Conservation (phyloP, 1,139 yeast species). For the Saccharomyces hybrid region DNA sequence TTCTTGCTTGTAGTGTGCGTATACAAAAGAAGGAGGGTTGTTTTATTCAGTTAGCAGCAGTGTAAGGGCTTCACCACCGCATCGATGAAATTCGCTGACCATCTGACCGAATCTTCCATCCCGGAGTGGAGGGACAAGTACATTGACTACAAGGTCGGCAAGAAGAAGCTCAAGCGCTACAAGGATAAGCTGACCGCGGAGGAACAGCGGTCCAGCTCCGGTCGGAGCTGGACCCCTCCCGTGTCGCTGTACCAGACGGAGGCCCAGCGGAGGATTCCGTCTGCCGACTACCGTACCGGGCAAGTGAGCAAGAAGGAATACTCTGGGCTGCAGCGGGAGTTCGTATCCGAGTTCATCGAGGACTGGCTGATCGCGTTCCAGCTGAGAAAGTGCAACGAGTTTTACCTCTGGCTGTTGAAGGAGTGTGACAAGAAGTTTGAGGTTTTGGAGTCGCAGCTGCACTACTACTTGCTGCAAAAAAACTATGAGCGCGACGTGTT, state of each 20-base stretch:
- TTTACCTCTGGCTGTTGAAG: conserved; percentile 28
- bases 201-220: conserved; percentile 5
- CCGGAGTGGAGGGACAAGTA: conserved; percentile 88
- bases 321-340: conserved; percentile 15
- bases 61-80: neutral
- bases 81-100: conserved; percentile 54
- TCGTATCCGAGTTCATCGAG: conserved; percentile 26
- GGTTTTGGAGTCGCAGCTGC: conserved; percentile 19
- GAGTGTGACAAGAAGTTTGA: conserved; percentile 20
- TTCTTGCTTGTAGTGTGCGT: neutral
- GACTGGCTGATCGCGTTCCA: conserved; percentile 28
- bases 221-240: neutral
- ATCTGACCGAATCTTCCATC: conserved; percentile 51
- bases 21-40: neutral
- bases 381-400: conserved; percentile 28
- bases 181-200: conserved; percentile 7
- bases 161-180: conserved; percentile 43
- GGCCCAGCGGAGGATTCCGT: conserved; percentile 4
- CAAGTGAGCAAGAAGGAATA: conserved; percentile 7
- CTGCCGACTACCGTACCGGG: conserved; percentile 4
- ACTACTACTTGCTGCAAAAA: conserved; percentile 17
- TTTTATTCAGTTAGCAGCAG: neutral
- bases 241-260: neutral
- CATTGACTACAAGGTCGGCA: conserved; percentile 63
- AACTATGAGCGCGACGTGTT: conserved; percentile 4